Percentiles rank a stretch among this genome's conserved stretches.
Evolutionary conservation across 257 asterid genomes (phyloP).

Genomic region (Primulina huaijiensis): DNA sequence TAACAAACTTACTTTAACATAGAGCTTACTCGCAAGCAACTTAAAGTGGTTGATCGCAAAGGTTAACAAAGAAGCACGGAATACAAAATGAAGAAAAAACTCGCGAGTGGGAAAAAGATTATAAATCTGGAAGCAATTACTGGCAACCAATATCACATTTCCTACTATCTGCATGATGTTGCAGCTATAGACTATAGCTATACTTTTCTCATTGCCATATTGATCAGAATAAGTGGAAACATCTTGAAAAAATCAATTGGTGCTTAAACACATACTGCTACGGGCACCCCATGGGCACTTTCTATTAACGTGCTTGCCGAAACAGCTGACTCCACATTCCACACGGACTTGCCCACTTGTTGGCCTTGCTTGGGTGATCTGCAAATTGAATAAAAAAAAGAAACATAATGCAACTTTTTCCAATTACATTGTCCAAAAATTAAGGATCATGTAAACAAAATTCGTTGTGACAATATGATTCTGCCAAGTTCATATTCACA

Average conservation of each 20-base stretch:
- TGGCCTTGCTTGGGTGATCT: conserved; percentile 77
- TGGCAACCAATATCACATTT: conserved; percentile 1
- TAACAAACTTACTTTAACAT: too few relatives aligned
- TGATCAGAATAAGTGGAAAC: conserved; percentile 18
- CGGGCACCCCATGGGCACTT: conserved; percentile 67
- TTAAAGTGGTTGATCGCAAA: neutral
- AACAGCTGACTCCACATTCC: conserved; percentile 71
- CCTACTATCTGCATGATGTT: neutral
- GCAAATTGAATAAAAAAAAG: conserved; percentile 26
- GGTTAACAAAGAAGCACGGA: neutral
- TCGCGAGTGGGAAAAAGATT: neutral
- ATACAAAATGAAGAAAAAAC: conserved; percentile 1
- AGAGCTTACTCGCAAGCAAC: conserved; percentile 1
- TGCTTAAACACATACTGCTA: conserved; percentile 42
- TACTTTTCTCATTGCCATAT: neutral
- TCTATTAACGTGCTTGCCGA: conserved; percentile 84
- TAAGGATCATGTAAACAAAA: conserved; percentile 12
- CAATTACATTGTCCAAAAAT: conserved; percentile 12
- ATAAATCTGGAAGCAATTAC: neutral
- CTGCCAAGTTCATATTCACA: conserved; percentile 16
- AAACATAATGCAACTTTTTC: conserved; percentile 4
- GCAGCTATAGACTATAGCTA: conserved; percentile 4
- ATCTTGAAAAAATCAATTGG: conserved; percentile 9
- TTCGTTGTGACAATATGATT: conserved; percentile 9
- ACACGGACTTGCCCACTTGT: conserved; percentile 65